Evolutionary conservation across 148 eudicot genomes (phyloP).

Genomic region (Chenopodium album): DNA sequence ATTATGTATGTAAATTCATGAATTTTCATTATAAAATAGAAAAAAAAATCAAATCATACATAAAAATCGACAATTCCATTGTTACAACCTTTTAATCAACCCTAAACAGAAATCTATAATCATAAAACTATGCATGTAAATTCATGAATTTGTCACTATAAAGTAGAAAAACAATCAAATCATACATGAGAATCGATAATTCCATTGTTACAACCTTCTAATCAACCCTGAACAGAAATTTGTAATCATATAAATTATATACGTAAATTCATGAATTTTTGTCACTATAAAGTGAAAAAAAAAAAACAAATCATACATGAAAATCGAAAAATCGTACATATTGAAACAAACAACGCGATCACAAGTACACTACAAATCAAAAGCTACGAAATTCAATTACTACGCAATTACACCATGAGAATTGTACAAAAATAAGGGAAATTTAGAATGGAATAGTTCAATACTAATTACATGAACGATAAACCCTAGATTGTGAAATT

Average conservation of each 20-base stretch:
- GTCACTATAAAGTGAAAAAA: too few relatives aligned
- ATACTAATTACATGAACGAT: too few relatives aligned
- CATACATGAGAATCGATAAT: neutral
- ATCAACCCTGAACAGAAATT: neutral
- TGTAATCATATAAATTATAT: neutral
- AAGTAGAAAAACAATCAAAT: neutral
- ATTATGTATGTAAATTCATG: too few relatives aligned
- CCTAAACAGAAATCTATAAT: neutral
- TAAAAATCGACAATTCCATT: slow-evolving; percentile 34
- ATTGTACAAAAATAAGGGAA: too few relatives aligned
- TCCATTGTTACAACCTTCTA: slow-evolving; percentile 41
- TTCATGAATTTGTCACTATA: too few relatives aligned
- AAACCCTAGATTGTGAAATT: too few relatives aligned
- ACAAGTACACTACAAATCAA: too few relatives aligned
- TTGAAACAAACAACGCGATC: too few relatives aligned
- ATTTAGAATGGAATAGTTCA: too few relatives aligned
- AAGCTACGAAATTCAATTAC: too few relatives aligned
- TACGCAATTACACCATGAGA: too few relatives aligned
- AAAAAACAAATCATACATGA: neutral
- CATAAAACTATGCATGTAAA: neutral
- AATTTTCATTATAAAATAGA: neutral
- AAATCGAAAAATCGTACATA: neutral
- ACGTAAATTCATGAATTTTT: too few relatives aligned
- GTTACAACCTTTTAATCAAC: slow-evolving; percentile 13
- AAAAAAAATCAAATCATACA: neutral